Percentiles rank a stretch among this genome's conserved stretches.
These are phyloP conservation scores for Lipomyces sp. DNA, from an alignment of 805 yeast genomes.

Conservation along the genomic window DNA sequence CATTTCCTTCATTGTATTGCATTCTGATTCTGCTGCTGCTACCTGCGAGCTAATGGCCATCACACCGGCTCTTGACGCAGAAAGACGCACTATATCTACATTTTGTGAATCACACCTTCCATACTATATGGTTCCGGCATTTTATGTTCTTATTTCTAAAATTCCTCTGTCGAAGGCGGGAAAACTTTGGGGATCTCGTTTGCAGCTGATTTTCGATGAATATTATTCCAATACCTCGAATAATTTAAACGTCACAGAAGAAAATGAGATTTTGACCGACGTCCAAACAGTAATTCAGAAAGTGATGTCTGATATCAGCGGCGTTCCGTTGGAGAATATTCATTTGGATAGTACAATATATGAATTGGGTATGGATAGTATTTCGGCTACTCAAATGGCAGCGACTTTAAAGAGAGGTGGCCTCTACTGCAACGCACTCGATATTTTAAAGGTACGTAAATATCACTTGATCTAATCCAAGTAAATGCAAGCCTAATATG, in stretches of 20 bases:
- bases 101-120: constrained; percentile 25
- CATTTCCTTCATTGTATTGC: constrained; percentile 20
- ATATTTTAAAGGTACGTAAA: constrained; percentile 14
- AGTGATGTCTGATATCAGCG: constrained; percentile 11
- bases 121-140: constrained; percentile 30
- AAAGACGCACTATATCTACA: background rate
- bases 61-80: background rate
- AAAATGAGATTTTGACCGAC: background rate
- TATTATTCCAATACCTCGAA: background rate
- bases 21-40: background rate
- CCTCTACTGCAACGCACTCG: constrained; percentile 13
- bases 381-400: constrained; percentile 26
- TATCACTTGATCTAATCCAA: too few species aligned
- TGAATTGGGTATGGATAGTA: constrained; percentile 32
- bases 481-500: too few species aligned
- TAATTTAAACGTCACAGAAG: background rate
- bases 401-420: constrained; percentile 1
- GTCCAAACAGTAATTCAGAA: constrained; percentile 3
- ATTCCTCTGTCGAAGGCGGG: constrained; percentile 31
- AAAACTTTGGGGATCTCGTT: constrained; percentile 12
- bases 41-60: background rate
- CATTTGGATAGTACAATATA: constrained; percentile 15
- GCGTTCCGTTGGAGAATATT: constrained; percentile 4
- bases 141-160: constrained; percentile 15
- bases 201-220: constrained; percentile 3